These are phyloP conservation scores for Euphrasia confusa DNA, from an alignment of 257 asterid genomes.

Conservation along the genomic window DNA sequence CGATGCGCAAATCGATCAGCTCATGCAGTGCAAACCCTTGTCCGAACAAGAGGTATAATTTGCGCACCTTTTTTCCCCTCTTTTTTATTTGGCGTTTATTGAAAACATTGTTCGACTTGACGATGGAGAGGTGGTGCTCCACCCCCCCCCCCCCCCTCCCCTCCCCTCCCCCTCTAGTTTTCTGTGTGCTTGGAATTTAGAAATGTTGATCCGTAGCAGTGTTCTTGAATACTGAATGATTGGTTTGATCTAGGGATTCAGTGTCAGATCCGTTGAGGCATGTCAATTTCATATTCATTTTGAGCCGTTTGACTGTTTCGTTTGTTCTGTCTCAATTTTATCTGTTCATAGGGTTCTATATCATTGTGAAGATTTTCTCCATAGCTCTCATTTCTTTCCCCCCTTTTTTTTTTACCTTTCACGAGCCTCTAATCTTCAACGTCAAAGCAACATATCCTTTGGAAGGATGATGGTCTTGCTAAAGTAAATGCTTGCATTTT, in stretches of 20 bases:
- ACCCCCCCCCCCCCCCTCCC: not conserved
- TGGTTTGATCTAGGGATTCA: conserved; percentile 21
- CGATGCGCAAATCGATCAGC: conserved; percentile 76
- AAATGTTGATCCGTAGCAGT: not conserved
- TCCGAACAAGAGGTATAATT: conserved; percentile 63
- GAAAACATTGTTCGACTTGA: conserved; percentile 4
- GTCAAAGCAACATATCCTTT: not conserved
- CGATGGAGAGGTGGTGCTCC: not conserved
- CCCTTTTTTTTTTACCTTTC: not conserved
- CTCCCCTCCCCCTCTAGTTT: not conserved
- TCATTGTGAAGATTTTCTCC: not conserved
- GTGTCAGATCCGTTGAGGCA: conserved; percentile 26
- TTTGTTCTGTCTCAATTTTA: conserved; percentile 8
- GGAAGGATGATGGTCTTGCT: not conserved
- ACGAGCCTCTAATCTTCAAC: not conserved
- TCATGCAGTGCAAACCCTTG: conserved; percentile 83
- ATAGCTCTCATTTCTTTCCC: not conserved
- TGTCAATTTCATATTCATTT: conserved; percentile 2
- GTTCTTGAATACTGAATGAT: not conserved
- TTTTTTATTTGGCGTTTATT: not conserved
- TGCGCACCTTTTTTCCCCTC: not conserved
- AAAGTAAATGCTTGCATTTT: not conserved
- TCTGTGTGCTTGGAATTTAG: conserved; percentile 13
- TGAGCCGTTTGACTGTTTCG: conserved; percentile 12
- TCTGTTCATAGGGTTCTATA: not conserved